These are phyloP conservation scores for Noccaea bulbosa DNA, from an alignment of 345 rosid species.

Conservation along the genomic window DNA sequence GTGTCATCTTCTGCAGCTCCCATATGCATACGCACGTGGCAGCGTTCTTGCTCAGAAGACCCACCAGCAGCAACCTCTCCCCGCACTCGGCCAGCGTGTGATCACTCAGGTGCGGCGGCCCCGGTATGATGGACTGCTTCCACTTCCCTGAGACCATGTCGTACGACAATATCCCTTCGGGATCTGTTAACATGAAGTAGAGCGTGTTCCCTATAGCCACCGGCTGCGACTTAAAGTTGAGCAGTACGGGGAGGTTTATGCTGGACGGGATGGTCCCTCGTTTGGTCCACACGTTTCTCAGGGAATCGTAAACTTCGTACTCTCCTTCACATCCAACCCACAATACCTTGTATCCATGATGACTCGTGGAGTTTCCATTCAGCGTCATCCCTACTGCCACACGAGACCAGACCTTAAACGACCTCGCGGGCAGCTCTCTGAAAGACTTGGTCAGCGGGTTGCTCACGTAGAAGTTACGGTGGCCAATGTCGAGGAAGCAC, in stretches of 20 bases:
- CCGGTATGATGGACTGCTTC: slow-evolving; percentile 79
- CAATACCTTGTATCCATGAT: slow-evolving; percentile 74
- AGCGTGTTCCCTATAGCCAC: slow-evolving; percentile 64
- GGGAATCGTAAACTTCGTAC: slow-evolving; percentile 87
- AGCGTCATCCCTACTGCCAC: slow-evolving; percentile 92
- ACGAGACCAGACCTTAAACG: slow-evolving; percentile 89
- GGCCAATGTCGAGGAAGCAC: slow-evolving; percentile 94
- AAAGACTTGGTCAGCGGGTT: slow-evolving; percentile 86
- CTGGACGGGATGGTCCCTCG: slow-evolving; percentile 74
- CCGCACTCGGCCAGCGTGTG: slow-evolving; percentile 86
- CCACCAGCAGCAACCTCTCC: slow-evolving; percentile 88
- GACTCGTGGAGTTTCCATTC: slow-evolving; percentile 55
- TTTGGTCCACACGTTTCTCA: slow-evolving; percentile 69
- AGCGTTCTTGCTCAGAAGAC: slow-evolving; percentile 88
- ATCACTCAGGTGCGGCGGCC: slow-evolving; percentile 78
- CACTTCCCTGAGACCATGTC: slow-evolving; percentile 73
- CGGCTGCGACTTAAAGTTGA: slow-evolving; percentile 91
- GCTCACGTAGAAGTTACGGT: slow-evolving; percentile 82
- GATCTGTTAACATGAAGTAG: slow-evolving; percentile 91
- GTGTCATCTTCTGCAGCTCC: slow-evolving; percentile 99
- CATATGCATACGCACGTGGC: slow-evolving; percentile 98
- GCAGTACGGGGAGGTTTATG: slow-evolving; percentile 76
- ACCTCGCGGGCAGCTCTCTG: slow-evolving; percentile 86
- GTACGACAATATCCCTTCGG: slow-evolving; percentile 88
- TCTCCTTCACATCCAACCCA: slow-evolving; percentile 97